phyloP scores from a whole-genome alignment of 768 basidiomycete genomes.

The Amanita jacksonii region DNA sequence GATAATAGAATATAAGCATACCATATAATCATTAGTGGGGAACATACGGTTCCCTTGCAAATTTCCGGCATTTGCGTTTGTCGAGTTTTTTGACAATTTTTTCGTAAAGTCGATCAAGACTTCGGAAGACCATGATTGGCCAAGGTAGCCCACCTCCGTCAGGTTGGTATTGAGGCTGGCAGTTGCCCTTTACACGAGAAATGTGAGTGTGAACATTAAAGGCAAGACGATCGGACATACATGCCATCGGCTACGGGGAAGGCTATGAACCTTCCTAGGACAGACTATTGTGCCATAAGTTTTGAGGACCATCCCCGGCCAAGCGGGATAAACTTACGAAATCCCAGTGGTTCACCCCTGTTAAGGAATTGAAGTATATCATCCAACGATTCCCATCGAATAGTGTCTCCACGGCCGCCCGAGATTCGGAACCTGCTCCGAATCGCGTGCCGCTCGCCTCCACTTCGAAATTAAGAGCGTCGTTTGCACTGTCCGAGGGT shows the following conservation, averaged over 20 bases:
- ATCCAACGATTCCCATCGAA: slow-evolving; percentile 61
- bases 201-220: neutral
- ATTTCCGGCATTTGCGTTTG: slow-evolving; percentile 44
- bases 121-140: slow-evolving; percentile 40
- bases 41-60: slow-evolving; percentile 55
- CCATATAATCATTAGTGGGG: slow-evolving; percentile 64
- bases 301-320: too few species aligned
- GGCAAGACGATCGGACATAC: slow-evolving; percentile 21
- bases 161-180: slow-evolving; percentile 49
- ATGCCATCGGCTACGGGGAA: slow-evolving; percentile 46
- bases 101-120: slow-evolving; percentile 29
- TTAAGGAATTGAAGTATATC: slow-evolving; percentile 51
- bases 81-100: slow-evolving; percentile 24
- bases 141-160: slow-evolving; percentile 39
- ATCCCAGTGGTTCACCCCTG: slow-evolving; percentile 60
- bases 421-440: slow-evolving; percentile 31
- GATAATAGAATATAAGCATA: slow-evolving; percentile 14
- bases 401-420: slow-evolving; percentile 42
- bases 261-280: slow-evolving; percentile 53
- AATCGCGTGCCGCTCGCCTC: slow-evolving; percentile 52
- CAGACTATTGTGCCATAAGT: slow-evolving; percentile 32
- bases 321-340: slow-evolving; percentile 38
- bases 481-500: slow-evolving; percentile 36
- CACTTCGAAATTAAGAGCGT: slow-evolving; percentile 51
- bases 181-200: slow-evolving; percentile 33